phyloP scores from a whole-genome alignment of 192 early-diverging fungal species.

The Coemansia sp. region DNA sequence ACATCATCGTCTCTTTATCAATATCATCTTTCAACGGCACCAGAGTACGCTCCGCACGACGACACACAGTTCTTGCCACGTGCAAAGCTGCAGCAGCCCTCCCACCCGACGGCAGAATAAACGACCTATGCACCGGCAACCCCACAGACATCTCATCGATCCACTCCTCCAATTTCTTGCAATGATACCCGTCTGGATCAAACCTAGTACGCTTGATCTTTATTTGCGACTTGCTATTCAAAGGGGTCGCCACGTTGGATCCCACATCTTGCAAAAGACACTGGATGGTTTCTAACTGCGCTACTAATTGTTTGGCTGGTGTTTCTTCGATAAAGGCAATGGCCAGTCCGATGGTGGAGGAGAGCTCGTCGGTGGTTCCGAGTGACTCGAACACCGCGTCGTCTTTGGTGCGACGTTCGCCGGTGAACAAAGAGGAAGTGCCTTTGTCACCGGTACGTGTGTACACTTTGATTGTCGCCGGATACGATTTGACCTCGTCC shows the following conservation, averaged over 20 bases:
- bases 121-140: slow-evolving; percentile 76
- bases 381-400: slow-evolving; percentile 91
- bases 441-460: slow-evolving; percentile 94
- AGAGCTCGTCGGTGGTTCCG: slow-evolving; percentile 86
- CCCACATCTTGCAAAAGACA: slow-evolving; percentile 87
- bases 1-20: slow-evolving; percentile 30
- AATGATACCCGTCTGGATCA: slow-evolving; percentile 66
- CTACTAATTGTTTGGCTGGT: slow-evolving; percentile 12
- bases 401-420: slow-evolving; percentile 84
- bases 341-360: slow-evolving; percentile 57
- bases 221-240: slow-evolving; percentile 58
- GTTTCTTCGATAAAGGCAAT: slow-evolving; percentile 38
- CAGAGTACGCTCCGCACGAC: slow-evolving; percentile 82
- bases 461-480: slow-evolving; percentile 71
- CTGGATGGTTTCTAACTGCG: slow-evolving; percentile 70
- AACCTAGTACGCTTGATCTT: slow-evolving; percentile 74
- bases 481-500: slow-evolving; percentile 49
- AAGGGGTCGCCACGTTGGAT: slow-evolving; percentile 90
- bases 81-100: slow-evolving; percentile 78
- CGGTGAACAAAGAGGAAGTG: slow-evolving; percentile 84
- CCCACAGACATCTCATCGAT: slow-evolving; percentile 74
- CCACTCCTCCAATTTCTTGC: slow-evolving; percentile 73
- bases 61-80: slow-evolving; percentile 78
- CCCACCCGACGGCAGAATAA: slow-evolving; percentile 93
- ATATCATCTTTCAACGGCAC: slow-evolving; percentile 64